Conservation (phyloP, 768 basidiomycete species). For the Rhizopogon rudus region DNA sequence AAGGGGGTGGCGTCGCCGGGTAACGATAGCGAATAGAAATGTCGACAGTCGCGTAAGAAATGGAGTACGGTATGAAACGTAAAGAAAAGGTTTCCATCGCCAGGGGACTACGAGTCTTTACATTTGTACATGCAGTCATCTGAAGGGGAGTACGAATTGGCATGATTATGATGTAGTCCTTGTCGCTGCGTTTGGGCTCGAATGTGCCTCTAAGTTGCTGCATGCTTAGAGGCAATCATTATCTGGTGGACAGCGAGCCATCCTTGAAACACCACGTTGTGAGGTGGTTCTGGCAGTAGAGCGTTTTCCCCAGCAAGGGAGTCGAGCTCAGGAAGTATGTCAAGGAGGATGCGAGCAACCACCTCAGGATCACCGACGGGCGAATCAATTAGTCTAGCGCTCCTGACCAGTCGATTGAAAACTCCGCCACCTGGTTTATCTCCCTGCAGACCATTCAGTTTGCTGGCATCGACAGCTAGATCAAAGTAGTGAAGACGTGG, state of each 20-base stretch:
- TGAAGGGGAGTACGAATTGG: too few species aligned
- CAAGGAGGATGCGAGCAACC: constrained; percentile 1
- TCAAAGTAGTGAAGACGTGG: constrained; percentile 2
- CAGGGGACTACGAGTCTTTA: too few species aligned
- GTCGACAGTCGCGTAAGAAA: too few species aligned
- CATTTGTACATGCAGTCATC: too few species aligned
- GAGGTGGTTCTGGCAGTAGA: background rate
- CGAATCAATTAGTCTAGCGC: background rate
- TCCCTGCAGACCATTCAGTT: background rate
- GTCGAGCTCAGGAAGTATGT: constrained; percentile 2
- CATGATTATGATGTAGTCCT: too few species aligned
- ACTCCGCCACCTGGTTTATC: background rate
- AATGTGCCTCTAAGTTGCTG: too few species aligned
- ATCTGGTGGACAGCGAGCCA: background rate
- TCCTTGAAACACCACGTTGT: background rate
- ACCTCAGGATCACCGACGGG: background rate
- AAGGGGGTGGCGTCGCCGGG: too few species aligned
- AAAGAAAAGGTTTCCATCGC: too few species aligned
- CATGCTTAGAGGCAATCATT: background rate
- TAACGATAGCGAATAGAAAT: too few species aligned
- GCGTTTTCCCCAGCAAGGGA: background rate
- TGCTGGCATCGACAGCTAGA: background rate
- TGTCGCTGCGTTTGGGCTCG: too few species aligned
- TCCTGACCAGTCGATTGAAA: constrained; percentile 1
- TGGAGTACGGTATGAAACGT: too few species aligned